Evolutionary conservation across 2,329 filamentous ascomycete species (phyloP), one percentile per base, ranked within the genome.

Genomic region (Ophiostoma tasmaniense): DNA sequence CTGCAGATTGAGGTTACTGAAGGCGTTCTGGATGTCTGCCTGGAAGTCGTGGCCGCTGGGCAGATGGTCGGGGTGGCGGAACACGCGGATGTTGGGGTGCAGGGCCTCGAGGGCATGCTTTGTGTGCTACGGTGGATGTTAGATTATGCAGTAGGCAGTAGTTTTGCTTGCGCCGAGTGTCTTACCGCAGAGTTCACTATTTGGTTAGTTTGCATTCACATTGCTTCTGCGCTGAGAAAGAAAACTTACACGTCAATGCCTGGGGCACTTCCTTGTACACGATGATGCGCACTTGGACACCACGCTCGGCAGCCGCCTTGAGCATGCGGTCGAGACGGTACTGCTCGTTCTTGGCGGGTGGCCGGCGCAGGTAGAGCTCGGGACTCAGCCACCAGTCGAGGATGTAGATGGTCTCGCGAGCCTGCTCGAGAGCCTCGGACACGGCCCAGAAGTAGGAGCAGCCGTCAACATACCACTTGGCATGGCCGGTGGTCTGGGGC

Each of bases 181-280:
- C 62, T 50, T 68, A 70, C 69, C 39, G 42, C 67, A 13, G 70
- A 71, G 70, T 71, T 71, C 28, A 71, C 69, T 71, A 35, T n/a
- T 10, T 2, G 30, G 83, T 88, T 66, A 90, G 84, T 85, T 77
- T 73, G 13, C 25, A 2, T 62, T 7, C 2, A 14, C 3, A 2
- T 33, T 2, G 33, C 2, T 2, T 33, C 3, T n/a, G n/a, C n/a
- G 33, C 33, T 33, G 8, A 2, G 3, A 33, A 5, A 17, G 28
- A 50, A 5, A 13, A 87, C 89, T 84, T 83, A 92, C 90, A 82
- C 55, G 90, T 93, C 75, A 96, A 80, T 52, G 92, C 90, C 75
- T 92, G 89, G 3, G 90, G 87, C 8, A 94, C 91, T 79, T 97
- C 93, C 79, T 96, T 97, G 81, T 97, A 97, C 13, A 97, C 91